Conservation (phyloP, 129 eudicot species). For the Artemisia tridentata region DNA sequence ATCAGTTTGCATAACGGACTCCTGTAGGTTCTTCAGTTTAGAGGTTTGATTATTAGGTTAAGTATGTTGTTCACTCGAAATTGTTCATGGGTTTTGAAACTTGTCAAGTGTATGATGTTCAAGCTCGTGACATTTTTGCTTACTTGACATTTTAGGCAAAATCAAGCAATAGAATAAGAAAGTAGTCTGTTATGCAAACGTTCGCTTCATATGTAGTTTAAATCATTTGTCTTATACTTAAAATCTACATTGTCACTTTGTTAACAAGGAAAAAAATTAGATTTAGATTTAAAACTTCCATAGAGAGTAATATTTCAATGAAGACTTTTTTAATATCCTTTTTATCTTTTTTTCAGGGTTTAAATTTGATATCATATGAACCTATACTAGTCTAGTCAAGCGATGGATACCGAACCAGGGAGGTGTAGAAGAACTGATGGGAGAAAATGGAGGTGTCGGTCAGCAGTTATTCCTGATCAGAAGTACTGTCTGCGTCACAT, state of each 20-base stretch:
- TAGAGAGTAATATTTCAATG: neutral
- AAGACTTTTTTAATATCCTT: neutral
- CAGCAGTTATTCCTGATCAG: constrained; percentile 40
- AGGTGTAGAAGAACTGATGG: constrained; percentile 87
- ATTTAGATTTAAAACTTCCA: neutral
- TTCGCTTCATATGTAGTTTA: neutral
- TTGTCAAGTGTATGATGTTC: neutral
- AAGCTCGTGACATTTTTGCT: neutral
- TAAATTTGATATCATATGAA: neutral
- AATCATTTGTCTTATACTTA: neutral
- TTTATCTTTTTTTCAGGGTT: neutral
- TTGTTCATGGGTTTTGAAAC: no score
- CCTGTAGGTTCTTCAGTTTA: no score
- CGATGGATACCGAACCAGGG: constrained; percentile 44
- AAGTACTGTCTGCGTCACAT: constrained; percentile 72
- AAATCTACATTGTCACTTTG: neutral
- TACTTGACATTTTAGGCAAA: neutral
- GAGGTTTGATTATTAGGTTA: no score
- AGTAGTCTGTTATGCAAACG: neutral
- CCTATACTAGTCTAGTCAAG: constrained; percentile 25
- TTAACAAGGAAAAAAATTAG: neutral
- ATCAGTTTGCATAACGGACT: no score
- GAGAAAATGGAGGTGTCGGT: constrained; percentile 66
- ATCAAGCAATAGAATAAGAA: neutral
- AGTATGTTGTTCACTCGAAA: no score